Evolutionary conservation across 176 grass and related monocot species (phyloP), one percentile per base, ranked within the genome.

Genomic region (Phoenix roebelenii): DNA sequence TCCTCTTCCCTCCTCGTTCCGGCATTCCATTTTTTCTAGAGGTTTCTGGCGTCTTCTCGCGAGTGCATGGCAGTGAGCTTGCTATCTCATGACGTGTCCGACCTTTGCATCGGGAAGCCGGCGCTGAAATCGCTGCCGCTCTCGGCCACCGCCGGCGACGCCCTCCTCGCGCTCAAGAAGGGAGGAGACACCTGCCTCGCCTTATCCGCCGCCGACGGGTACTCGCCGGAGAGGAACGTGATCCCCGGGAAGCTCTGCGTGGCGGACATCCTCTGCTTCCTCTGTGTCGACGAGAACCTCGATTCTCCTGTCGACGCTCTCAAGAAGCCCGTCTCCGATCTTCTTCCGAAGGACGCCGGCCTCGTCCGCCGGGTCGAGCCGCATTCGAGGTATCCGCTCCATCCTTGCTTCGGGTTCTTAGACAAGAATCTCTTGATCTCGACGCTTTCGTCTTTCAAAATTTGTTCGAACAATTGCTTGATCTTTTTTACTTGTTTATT

Each of bases 51-150:
- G 32, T 35, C 32, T 35, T 35, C 32, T 35, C 32, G 32, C 7
- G 32, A 75, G 75, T 95, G 85, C 73, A 95, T 95, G 89, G 89
- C 85, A 89, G 85, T 85, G 69, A 71, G 72, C 72, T 75, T 89
- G 35, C 69, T 82, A 69, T 80, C 61, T 51, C 83, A 88, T 89
- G 85, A 85, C 50, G 85, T 89, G 75, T 85, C 89, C 44, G 89
- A 95, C 70, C 85, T 95, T 75, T 95, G 89, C 89, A 95, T 95
- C 74, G 89, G 89, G 72, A 89, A 95, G 83, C 89, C 89, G 71
- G 72, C 85, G 65, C 75, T 89, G 73, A 95, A 82, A 70, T 76
- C 66, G 54, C 75, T 95, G 65, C 85, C 82, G 72, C 65, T 72
- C 65, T 80, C 89, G 32, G 85, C 89, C 54, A 65, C 89, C 52